phyloP scores from a whole-genome alignment of 1,139 yeast species.

The Diutina rugosa region DNA sequence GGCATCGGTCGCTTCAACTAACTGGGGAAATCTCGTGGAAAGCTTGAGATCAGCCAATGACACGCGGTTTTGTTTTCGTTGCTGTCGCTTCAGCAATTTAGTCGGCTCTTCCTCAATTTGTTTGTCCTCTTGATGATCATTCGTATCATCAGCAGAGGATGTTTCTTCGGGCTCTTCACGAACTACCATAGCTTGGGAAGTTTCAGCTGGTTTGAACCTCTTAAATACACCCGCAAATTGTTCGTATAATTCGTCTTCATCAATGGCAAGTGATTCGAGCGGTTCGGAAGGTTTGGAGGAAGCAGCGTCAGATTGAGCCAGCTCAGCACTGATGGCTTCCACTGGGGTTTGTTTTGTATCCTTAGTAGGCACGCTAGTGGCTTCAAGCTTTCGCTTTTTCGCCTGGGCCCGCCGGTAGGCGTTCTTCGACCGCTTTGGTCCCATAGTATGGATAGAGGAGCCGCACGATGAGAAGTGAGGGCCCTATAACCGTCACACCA shows the following conservation, averaged over 20 bases:
- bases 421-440: conserved; percentile 31
- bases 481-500: neutral
- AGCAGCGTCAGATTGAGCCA: neutral
- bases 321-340: neutral
- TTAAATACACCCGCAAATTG: neutral
- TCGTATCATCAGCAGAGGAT: neutral
- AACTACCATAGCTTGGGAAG: neutral
- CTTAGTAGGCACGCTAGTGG: neutral
- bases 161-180: neutral
- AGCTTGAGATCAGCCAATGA: conserved; percentile 37
- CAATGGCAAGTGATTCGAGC: neutral
- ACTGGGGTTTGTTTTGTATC: neutral
- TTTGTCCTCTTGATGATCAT: neutral
- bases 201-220: neutral
- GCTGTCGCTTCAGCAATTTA: conserved; percentile 27
- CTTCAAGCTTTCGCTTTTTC: conserved; percentile 31
- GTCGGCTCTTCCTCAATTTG: conserved; percentile 5
- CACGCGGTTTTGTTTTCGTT: conserved; percentile 22
- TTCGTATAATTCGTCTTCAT: neutral
- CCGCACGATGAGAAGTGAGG: neutral
- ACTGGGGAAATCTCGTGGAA: conserved; percentile 46
- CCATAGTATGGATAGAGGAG: neutral
- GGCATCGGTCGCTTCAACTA: conserved; percentile 79
- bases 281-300: neutral
- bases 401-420: conserved; percentile 53